Evolutionary conservation across 2,329 filamentous ascomycete species (phyloP).

Genomic region (Alternaria sp.): DNA sequence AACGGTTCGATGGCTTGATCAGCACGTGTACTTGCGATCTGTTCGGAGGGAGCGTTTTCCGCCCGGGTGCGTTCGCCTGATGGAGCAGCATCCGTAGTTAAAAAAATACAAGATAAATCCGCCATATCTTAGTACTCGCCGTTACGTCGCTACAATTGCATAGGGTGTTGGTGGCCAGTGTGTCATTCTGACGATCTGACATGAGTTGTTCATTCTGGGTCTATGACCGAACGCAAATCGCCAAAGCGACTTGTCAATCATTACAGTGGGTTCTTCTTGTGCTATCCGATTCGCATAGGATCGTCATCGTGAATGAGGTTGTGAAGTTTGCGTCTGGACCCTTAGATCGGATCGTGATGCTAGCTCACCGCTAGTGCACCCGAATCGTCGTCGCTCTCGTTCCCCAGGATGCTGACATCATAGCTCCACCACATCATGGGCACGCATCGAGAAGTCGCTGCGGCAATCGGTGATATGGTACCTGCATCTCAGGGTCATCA

Average conservation of each 20-base stretch:
- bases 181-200: neutral
- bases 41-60: neutral
- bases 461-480: conserved; percentile 16
- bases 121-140: neutral
- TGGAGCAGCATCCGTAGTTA: neutral
- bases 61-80: neutral
- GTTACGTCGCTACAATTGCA: neutral
- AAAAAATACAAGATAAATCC: neutral
- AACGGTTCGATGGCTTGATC: neutral
- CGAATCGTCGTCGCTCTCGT: neutral
- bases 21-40: neutral
- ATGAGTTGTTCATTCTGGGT: neutral
- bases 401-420: conserved; percentile 18
- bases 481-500: conserved; percentile 16
- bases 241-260: neutral
- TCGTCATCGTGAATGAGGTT: neutral
- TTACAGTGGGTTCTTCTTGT: neutral
- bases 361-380: conserved; percentile 4
- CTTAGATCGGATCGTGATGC: neutral
- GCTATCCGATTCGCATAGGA: neutral
- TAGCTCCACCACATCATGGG: conserved; percentile 14
- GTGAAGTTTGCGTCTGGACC: neutral
- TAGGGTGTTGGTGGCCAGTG: neutral
- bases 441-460: conserved; percentile 12
- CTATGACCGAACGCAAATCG: neutral